These are phyloP conservation scores for Penicillium antarcticum DNA, from an alignment of 495 filamentous ascomycete genomes.

Conservation along the genomic window DNA sequence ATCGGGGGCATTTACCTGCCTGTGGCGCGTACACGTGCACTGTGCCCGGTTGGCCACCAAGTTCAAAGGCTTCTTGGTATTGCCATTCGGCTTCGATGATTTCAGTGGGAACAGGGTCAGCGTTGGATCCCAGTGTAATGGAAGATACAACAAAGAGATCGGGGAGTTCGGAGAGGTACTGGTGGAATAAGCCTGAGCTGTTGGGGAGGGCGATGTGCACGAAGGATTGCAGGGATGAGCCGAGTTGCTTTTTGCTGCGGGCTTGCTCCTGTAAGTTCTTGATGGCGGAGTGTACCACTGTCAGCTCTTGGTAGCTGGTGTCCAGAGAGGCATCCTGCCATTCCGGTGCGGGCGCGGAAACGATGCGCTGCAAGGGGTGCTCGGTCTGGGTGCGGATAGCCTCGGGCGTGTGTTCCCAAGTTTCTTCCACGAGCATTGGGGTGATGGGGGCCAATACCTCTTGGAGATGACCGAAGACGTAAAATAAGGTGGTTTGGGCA, in stretches of 20 bases:
- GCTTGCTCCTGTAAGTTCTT: constrained; percentile 70
- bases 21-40: constrained; percentile 66
- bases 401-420: constrained; percentile 72
- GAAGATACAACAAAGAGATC: constrained; percentile 74
- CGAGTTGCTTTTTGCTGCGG: constrained; percentile 60
- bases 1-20: constrained; percentile 73
- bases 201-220: constrained; percentile 49
- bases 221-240: constrained; percentile 69
- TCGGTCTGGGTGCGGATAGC: constrained; percentile 51
- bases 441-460: constrained; percentile 77
- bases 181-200: constrained; percentile 37
- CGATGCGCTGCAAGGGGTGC: constrained; percentile 42
- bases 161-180: constrained; percentile 61
- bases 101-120: constrained; percentile 19
- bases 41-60: constrained; percentile 39
- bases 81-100: constrained; percentile 48
- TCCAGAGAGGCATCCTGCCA: constrained; percentile 40
- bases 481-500: constrained; percentile 65
- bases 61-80: constrained; percentile 52
- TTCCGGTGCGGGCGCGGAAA: constrained; percentile 25
- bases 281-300: constrained; percentile 55
- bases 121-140: constrained; percentile 47
- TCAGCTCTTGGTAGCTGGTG: constrained; percentile 55
- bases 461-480: constrained; percentile 68
- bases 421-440: constrained; percentile 82